Evolutionary conservation across 768 basidiomycete species (phyloP).

Genomic region (Lactarius deliciosus): DNA sequence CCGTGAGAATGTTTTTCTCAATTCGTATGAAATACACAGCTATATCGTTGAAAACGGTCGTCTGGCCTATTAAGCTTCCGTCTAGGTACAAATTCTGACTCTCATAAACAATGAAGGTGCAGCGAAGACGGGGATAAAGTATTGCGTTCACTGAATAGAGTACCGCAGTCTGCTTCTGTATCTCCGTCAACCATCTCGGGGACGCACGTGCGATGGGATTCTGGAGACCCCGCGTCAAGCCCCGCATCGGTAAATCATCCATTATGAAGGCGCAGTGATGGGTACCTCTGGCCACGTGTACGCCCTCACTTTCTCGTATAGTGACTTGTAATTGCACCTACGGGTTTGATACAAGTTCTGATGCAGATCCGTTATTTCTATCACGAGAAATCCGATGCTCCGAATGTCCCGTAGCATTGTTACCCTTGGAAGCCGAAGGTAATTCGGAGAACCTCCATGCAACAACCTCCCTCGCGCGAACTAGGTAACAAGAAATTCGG

Average conservation of each 20-base stretch:
- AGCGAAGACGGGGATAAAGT: no score
- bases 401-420: neutral
- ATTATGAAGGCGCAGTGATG: neutral
- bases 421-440: no score
- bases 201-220: neutral
- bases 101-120: no score
- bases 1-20: constrained; percentile 13
- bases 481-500: no score
- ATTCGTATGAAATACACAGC: neutral
- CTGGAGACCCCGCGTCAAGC: neutral
- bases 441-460: no score
- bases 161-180: neutral
- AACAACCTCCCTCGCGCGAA: no score
- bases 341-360: neutral
- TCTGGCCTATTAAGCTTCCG: no score
- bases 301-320: neutral
- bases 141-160: no score
- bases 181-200: neutral
- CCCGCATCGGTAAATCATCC: neutral
- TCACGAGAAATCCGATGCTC: neutral
- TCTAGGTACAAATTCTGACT: no score
- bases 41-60: no score
- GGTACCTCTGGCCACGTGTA: neutral
- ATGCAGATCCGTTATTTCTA: neutral
- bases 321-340: neutral